Evolutionary conservation across 345 rosid species (phyloP).

Genomic region (Camelina sativa): DNA sequence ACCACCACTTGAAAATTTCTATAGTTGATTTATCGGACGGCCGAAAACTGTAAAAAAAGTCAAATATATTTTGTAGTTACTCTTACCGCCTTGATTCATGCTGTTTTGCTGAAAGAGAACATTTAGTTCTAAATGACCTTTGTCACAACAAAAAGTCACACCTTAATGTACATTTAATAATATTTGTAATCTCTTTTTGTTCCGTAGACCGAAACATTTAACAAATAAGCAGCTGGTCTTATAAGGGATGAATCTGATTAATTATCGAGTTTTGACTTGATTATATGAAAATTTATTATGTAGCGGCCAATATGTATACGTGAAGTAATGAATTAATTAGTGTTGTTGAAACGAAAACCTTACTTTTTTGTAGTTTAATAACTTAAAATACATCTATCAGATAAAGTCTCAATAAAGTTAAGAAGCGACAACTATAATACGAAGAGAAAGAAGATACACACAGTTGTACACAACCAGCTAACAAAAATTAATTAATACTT

Average conservation of each 20-base stretch:
- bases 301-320: constrained; percentile 21
- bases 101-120: constrained; percentile 27
- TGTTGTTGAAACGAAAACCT: constrained; percentile 19
- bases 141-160: constrained; percentile 34
- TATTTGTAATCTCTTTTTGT: not conserved
- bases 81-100: constrained; percentile 22
- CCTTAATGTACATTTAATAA: not conserved
- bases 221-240: constrained; percentile 9
- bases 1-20: not conserved
- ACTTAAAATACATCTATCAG: constrained; percentile 9
- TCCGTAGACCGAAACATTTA: constrained; percentile 27
- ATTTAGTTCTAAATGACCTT: constrained; percentile 12
- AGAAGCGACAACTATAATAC: constrained; percentile 41
- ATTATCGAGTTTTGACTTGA: constrained; percentile 36
- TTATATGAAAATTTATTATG: constrained; percentile 19
- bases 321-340: constrained; percentile 13
- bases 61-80: not conserved
- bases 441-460: constrained; percentile 34
- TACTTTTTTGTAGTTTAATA: constrained; percentile 19
- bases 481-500: constrained; percentile 24
- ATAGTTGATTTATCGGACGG: not conserved
- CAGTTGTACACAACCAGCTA: constrained; percentile 45
- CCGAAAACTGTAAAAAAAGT: not conserved
- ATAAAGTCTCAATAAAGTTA: constrained; percentile 34
- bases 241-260: constrained; percentile 31